Evolutionary conservation across 371 early-diverging fungal species (phyloP).

Genomic region (Blastocladiella emersonii): DNA sequence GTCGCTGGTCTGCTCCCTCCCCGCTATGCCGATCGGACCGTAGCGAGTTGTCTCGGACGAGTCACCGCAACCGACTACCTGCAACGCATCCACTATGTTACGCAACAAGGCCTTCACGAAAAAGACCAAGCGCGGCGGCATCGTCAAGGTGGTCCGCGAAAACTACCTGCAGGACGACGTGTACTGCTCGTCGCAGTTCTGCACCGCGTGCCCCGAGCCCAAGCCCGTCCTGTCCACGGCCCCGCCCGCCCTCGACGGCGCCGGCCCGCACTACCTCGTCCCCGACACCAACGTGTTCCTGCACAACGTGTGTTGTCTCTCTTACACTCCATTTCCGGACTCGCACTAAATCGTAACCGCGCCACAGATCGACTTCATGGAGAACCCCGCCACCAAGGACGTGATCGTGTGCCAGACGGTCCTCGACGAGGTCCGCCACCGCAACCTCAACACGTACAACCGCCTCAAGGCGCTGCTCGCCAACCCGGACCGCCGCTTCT

Average conservation of each 20-base stretch:
- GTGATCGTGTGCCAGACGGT: slow-evolving; percentile 90
- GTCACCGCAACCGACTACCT: too few relatives aligned
- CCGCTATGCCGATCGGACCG: too few relatives aligned
- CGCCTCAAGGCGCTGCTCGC: slow-evolving; percentile 57
- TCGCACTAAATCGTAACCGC: background rate
- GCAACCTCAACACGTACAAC: slow-evolving; percentile 60
- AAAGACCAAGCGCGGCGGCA: slow-evolving; percentile 72
- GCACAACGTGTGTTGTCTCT: slow-evolving; percentile 52
- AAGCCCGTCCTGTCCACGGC: slow-evolving; percentile 17
- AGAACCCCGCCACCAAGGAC: slow-evolving; percentile 66
- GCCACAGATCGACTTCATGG: slow-evolving; percentile 76
- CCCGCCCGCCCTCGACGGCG: slow-evolving; percentile 31
- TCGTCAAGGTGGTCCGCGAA: slow-evolving; percentile 86
- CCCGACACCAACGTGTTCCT: slow-evolving; percentile 93
- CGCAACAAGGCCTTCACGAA: slow-evolving; percentile 31
- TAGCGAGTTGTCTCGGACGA: too few relatives aligned
- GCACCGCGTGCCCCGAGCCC: slow-evolving; percentile 36
- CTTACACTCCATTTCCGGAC: background rate
- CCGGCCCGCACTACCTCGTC: slow-evolving; percentile 59
- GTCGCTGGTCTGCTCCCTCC: too few relatives aligned
- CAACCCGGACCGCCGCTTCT: slow-evolving; percentile 56
- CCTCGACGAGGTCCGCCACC: slow-evolving; percentile 71
- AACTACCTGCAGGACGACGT: slow-evolving; percentile 94
- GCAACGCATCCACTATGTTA: background rate
- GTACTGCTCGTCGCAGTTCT: slow-evolving; percentile 53